phyloP scores from a whole-genome alignment of 176 grass and related monocot species.

The Olyra latifolia region DNA sequence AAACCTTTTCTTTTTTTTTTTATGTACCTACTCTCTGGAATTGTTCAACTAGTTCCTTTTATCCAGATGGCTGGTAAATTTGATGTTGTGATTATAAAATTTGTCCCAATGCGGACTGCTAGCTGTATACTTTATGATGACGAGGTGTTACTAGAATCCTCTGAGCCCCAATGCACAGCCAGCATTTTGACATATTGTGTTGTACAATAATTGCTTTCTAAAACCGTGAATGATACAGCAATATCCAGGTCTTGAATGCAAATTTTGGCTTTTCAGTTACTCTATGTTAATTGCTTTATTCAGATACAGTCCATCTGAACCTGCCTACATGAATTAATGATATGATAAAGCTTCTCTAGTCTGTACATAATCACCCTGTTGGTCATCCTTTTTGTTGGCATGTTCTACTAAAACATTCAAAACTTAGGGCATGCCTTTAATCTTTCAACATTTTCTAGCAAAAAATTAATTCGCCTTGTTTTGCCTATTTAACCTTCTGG shows the following conservation, averaged over 20 bases:
- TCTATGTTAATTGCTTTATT: background rate
- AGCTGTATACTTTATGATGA: background rate
- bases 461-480: constrained; percentile 8
- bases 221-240: background rate
- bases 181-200: constrained; percentile 6
- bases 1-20: background rate
- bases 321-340: constrained; percentile 4
- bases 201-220: background rate
- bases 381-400: constrained; percentile 11
- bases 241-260: background rate
- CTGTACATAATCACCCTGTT: background rate
- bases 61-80: background rate
- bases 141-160: background rate
- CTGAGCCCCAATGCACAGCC: background rate
- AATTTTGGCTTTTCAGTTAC: background rate
- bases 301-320: background rate
- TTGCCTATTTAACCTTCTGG: constrained; percentile 26
- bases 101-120: background rate
- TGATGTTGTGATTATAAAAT: background rate
- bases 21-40: background rate
- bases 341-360: background rate
- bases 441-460: constrained; percentile 8
- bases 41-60: background rate
- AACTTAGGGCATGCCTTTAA: background rate
- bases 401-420: background rate